Evolutionary conservation across 768 basidiomycete species (phyloP).

Genomic region (Naematelia encephala): DNA sequence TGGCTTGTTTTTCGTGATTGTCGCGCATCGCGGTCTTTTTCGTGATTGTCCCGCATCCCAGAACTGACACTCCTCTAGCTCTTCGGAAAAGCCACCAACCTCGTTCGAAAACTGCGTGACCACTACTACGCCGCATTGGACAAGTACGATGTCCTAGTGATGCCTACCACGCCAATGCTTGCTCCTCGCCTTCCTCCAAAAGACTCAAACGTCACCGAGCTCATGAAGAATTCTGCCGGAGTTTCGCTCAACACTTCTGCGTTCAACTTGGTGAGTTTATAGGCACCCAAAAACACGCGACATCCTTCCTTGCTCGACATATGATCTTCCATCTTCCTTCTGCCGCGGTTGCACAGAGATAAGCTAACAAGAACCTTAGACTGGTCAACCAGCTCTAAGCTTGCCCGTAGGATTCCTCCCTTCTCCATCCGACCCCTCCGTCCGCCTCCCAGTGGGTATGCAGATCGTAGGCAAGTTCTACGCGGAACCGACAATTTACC

Average conservation of each 20-base stretch:
- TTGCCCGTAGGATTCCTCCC: slow-evolving; percentile 54
- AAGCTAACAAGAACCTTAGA: slow-evolving; percentile 6
- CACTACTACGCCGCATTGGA: slow-evolving; percentile 49
- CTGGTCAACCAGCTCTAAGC: slow-evolving; percentile 54
- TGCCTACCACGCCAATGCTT: slow-evolving; percentile 48
- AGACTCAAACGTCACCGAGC: slow-evolving; percentile 43
- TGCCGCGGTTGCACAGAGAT: slow-evolving; percentile 1
- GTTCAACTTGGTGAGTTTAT: slow-evolving; percentile 27
- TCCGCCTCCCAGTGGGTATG: slow-evolving; percentile 54
- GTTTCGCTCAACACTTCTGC: slow-evolving; percentile 34
- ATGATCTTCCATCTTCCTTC: not conserved
- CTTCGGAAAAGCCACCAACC: slow-evolving; percentile 53
- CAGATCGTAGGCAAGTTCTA: slow-evolving; percentile 53
- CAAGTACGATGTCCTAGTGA: slow-evolving; percentile 50
- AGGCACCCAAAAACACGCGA: too few relatives aligned
- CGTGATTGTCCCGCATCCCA: not conserved
- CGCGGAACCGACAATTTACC: slow-evolving; percentile 34
- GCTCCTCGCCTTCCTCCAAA: slow-evolving; percentile 14
- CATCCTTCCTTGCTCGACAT: too few relatives aligned
- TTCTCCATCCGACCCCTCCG: slow-evolving; percentile 6
- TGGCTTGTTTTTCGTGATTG: too few relatives aligned
- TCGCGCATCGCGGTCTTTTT: not conserved
- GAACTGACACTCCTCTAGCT: slow-evolving; percentile 4
- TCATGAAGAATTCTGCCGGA: slow-evolving; percentile 31
- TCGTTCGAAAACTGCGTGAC: slow-evolving; percentile 52